Conservation (phyloP, 768 basidiomycete species). For the Tubosaeta sp. region DNA sequence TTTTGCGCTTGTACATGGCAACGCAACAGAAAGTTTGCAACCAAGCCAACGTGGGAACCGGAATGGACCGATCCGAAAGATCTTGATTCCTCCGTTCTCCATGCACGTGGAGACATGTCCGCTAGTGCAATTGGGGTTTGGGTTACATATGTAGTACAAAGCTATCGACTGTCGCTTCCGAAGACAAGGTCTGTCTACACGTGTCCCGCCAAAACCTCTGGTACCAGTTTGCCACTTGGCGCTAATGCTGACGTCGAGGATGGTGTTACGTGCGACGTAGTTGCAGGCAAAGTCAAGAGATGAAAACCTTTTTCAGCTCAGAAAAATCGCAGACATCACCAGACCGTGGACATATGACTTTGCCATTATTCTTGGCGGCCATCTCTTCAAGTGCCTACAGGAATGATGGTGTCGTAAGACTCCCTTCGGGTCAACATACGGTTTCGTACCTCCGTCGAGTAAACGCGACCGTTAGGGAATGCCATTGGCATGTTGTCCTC, state of each 20-base stretch:
- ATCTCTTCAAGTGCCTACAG: conserved; percentile 82
- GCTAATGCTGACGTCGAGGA: not conserved
- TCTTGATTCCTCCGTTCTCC: conserved; percentile 26
- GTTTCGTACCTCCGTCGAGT: conserved; percentile 74
- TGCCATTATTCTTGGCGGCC: conserved; percentile 72
- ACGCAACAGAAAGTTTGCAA: too few relatives aligned
- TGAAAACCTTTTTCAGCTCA: conserved; percentile 82
- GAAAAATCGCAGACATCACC: conserved; percentile 57
- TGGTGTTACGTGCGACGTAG: not conserved
- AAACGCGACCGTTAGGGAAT: conserved; percentile 88
- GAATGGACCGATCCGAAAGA: conserved; percentile 8
- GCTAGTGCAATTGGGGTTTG: conserved; percentile 8
- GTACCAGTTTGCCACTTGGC: not conserved
- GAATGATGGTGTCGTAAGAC: conserved; percentile 10
- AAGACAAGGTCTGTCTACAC: conserved; percentile 10
- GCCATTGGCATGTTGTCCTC: conserved; percentile 91
- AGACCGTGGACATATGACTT: conserved; percentile 82
- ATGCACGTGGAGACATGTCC: conserved; percentile 15
- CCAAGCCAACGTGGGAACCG: conserved; percentile 11
- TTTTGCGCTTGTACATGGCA: conserved; percentile 14
- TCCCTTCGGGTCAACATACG: conserved; percentile 1
- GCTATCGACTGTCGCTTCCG: conserved; percentile 21
- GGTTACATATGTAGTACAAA: conserved; percentile 13
- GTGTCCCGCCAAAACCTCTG: conserved; percentile 7
- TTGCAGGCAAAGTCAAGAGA: conserved; percentile 51